phyloP scores from a whole-genome alignment of 2,329 filamentous ascomycete species.

The Cytospora paraplurivora region DNA sequence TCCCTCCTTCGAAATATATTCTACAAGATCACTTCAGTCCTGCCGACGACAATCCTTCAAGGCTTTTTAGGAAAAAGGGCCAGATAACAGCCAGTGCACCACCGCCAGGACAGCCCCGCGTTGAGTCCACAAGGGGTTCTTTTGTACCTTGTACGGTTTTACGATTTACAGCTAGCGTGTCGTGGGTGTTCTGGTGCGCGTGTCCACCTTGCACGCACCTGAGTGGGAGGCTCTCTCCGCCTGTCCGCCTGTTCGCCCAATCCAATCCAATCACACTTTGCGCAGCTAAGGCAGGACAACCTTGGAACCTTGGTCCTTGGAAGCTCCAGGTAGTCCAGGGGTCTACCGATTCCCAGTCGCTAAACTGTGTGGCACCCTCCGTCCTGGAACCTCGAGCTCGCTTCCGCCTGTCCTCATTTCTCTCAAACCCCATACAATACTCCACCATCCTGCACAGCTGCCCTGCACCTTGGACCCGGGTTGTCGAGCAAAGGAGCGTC shows the following conservation, averaged over 20 bases:
- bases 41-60: background rate
- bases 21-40: background rate
- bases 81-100: background rate
- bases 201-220: background rate
- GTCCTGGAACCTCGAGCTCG: slow-evolving; percentile 30
- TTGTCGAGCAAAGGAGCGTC: slow-evolving; percentile 26
- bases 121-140: slow-evolving; percentile 7
- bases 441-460: slow-evolving; percentile 32
- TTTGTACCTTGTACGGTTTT: background rate
- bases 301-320: slow-evolving; percentile 2
- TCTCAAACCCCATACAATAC: slow-evolving; percentile 31
- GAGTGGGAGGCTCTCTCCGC: background rate
- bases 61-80: background rate
- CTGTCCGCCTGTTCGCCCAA: background rate
- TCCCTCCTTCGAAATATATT: slow-evolving; percentile 18
- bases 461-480: slow-evolving; percentile 30
- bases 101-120: background rate
- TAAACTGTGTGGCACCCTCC: slow-evolving; percentile 23
- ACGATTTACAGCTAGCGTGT: background rate
- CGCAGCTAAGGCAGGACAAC: slow-evolving; percentile 1
- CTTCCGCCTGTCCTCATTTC: slow-evolving; percentile 32
- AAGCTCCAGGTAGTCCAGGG: background rate
- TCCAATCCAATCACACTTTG: background rate
- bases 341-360: slow-evolving; percentile 12
- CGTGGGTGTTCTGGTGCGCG: background rate